Base-by-base conservation (phyloP, 2,329 filamentous ascomycete genomes). In the Arthroderma sp. region DNA sequence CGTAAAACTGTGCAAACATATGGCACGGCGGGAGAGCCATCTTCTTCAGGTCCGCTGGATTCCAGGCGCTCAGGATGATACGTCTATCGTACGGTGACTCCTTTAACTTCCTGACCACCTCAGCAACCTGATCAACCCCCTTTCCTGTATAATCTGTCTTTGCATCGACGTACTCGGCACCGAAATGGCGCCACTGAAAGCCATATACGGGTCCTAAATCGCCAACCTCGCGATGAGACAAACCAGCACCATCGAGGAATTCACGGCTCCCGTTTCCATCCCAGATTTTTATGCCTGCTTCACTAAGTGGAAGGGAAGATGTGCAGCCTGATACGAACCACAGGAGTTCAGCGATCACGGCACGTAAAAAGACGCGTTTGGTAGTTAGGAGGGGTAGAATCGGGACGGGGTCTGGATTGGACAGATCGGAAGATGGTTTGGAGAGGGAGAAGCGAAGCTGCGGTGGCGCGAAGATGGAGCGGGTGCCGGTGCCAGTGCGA, bases 131-230 rank as follows among this genome's bases (percentile, higher is more conserved):
- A 69, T 98, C 93, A 15, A 96, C 88, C 17, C 93, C 93, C 69
- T 95, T 79, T 0, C 88, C 90, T 0, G 82, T 79, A 73, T 98
- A 98, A 69, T 97, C 89, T 0, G 86, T 80, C 62, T 83, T 77
- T 13, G 85, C 80, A 67, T 91, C 86, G 17, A 84, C 76, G 70
- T 98, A 98, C 61, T 89, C 83, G 3, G 93, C 93, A 54, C 93
- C 93, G 67, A 98, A 98, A 73, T 97, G 91, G 2, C 93, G 87
- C 93, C 93, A 98, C 74, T 98, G 93, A 75, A 98, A 98, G 1
- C 93, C 93, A 70, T 98, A 98, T 0, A 97, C 91, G 31, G 93
- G 93, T 0, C 93, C 93, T 0, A 98, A 78, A 67, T 98, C 93
- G 62, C 93, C 93, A 19, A 85, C 87, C 55, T 83, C 88, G 59